These are phyloP conservation scores for Musa balbisiana DNA, from an alignment of 202 grass and related monocot genomes.

Conservation along the genomic window DNA sequence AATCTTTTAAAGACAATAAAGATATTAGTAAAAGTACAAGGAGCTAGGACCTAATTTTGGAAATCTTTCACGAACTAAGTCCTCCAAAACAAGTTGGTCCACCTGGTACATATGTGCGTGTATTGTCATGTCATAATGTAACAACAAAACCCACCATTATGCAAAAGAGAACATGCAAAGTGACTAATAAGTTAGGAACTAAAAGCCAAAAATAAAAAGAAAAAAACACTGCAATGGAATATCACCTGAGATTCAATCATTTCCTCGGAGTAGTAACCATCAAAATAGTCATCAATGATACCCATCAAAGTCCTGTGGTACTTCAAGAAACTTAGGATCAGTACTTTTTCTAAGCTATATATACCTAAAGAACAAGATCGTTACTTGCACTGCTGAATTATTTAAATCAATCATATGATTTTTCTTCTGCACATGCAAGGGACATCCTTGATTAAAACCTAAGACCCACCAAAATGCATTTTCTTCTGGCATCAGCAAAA, in stretches of 20 bases:
- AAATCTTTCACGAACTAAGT: conserved; percentile 87
- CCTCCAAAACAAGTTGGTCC: conserved; percentile 98
- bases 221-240: background rate
- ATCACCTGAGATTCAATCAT: conserved; percentile 96
- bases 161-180: background rate
- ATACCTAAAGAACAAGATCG: background rate
- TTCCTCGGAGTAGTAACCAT: conserved; percentile 97
- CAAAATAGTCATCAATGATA: conserved; percentile 97
- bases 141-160: conserved; percentile 5
- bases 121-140: conserved; percentile 23
- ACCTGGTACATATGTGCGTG: conserved; percentile 52
- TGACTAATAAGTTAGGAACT: background rate
- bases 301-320: conserved; percentile 71
- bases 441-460: background rate
- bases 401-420: background rate
- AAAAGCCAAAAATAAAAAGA: background rate
- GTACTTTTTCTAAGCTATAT: background rate
- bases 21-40: conserved; percentile 25
- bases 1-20: conserved; percentile 14
- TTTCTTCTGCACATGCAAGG: background rate
- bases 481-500: conserved; percentile 95
- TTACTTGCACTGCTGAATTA: background rate
- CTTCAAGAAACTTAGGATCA: conserved; percentile 6
- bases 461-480: conserved; percentile 95
- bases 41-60: conserved; percentile 84